Evolutionary conservation across 176 grass and related monocot species (phyloP).

Genomic region (Triticum timopheevii): DNA sequence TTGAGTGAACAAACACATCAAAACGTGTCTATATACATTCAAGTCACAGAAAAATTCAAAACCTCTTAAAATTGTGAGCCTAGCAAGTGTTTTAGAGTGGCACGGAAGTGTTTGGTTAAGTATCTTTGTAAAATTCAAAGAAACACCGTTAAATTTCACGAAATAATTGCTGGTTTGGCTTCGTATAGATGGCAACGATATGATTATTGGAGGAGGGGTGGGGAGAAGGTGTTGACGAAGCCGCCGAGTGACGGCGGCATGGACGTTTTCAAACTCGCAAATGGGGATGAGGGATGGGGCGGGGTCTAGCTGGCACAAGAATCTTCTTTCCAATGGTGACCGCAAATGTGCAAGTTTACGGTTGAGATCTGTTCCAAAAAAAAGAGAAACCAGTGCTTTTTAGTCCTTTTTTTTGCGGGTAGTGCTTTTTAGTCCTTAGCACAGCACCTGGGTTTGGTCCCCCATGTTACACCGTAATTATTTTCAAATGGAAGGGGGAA

Average conservation of each 20-base stretch:
- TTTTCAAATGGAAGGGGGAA: not conserved
- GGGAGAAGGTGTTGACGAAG: conserved; percentile 31
- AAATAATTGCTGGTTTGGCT: not conserved
- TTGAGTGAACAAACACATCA: no score
- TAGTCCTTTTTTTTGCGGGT: no score
- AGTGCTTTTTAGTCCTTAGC: no score
- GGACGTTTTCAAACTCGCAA: conserved; percentile 22
- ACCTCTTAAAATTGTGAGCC: no score
- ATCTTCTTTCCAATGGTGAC: not conserved
- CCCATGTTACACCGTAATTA: not conserved
- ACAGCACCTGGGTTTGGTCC: no score
- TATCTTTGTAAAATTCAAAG: no score
- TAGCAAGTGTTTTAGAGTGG: no score
- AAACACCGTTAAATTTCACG: no score
- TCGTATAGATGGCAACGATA: not conserved
- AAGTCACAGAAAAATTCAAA: no score
- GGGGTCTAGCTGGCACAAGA: not conserved
- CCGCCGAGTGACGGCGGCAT: not conserved
- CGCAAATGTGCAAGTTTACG: not conserved
- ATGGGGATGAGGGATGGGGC: not conserved
- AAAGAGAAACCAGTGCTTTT: no score
- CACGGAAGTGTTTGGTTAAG: no score
- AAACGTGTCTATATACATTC: no score
- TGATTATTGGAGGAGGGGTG: not conserved
- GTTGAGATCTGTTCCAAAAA: not conserved